These are phyloP conservation scores for Pyrus betulifolia DNA, from an alignment of 306 rosid species.

Conservation along the genomic window DNA sequence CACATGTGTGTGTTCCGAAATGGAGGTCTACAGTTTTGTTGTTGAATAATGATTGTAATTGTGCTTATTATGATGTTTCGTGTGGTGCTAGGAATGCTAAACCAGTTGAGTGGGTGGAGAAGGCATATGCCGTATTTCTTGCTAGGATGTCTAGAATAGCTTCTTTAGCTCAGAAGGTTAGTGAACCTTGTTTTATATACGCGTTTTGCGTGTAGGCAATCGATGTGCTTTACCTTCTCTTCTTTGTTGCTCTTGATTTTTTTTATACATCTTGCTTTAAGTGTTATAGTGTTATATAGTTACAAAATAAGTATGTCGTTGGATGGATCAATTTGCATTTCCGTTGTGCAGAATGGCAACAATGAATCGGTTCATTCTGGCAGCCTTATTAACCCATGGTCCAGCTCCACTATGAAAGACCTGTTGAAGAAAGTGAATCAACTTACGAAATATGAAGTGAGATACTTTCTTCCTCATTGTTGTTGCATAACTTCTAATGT, in stretches of 20 bases:
- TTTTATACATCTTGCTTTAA: neutral
- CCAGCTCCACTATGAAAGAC: too few species aligned
- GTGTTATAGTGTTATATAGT: neutral
- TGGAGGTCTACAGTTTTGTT: neutral
- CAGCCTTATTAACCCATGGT: too few species aligned
- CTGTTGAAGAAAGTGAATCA: too few species aligned
- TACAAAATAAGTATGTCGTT: neutral
- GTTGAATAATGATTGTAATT: neutral
- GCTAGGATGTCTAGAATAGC: constrained; percentile 48
- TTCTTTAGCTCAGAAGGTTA: constrained; percentile 41
- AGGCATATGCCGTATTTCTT: constrained; percentile 56
- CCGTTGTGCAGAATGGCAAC: too few species aligned
- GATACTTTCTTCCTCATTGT: too few species aligned
- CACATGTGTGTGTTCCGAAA: neutral
- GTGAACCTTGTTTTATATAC: neutral
- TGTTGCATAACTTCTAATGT: too few species aligned
- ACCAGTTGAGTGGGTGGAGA: constrained; percentile 64
- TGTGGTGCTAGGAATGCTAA: constrained; percentile 58
- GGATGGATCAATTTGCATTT: too few species aligned
- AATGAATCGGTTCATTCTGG: too few species aligned
- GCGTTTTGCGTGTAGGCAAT: neutral
- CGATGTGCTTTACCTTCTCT: neutral
- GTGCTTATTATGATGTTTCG: neutral
- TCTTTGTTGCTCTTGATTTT: neutral
- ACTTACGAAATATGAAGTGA: too few species aligned